Percentiles rank a stretch among this genome's conserved stretches.
Conservation (phyloP, 306 rosid species). For the Prunus fruticosa region DNA sequence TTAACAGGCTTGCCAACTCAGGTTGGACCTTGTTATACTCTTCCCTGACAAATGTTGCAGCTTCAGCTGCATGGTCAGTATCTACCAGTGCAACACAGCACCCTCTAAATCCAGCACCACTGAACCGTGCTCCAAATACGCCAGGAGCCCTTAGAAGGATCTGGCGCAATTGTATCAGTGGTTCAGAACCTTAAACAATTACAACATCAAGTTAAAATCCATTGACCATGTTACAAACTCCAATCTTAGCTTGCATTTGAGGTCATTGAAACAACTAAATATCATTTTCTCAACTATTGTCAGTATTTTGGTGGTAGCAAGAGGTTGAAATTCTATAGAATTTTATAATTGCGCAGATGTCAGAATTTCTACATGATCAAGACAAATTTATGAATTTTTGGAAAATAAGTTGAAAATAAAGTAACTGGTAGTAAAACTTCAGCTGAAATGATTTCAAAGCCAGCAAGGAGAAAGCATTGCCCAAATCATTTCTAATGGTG, state of each 20-base stretch:
- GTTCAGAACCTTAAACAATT: constrained; percentile 59
- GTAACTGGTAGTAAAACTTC: background rate
- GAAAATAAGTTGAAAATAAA: background rate
- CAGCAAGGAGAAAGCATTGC: background rate
- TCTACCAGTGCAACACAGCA: constrained; percentile 90
- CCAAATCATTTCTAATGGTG: background rate
- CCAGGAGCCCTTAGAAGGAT: constrained; percentile 81
- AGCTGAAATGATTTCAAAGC: background rate
- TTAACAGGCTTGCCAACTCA: constrained; percentile 45
- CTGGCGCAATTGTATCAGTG: constrained; percentile 74
- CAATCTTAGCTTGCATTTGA: background rate
- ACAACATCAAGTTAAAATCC: constrained; percentile 6
- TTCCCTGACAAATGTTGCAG: constrained; percentile 60
- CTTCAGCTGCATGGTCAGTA: constrained; percentile 57
- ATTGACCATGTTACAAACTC: background rate
- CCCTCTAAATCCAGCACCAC: constrained; percentile 97
- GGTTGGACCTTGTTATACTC: constrained; percentile 71
- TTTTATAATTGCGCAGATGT: background rate
- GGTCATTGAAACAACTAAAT: background rate
- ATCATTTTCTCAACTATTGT: background rate
- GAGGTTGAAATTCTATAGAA: background rate
- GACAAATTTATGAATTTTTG: background rate
- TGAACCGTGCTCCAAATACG: constrained; percentile 83
- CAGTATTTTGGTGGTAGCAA: background rate
- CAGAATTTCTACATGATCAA: background rate